Percentiles rank a stretch among this genome's conserved stretches.
These are phyloP conservation scores for Lactarius indigo DNA, from an alignment of 768 basidiomycete genomes.

Conservation along the genomic window DNA sequence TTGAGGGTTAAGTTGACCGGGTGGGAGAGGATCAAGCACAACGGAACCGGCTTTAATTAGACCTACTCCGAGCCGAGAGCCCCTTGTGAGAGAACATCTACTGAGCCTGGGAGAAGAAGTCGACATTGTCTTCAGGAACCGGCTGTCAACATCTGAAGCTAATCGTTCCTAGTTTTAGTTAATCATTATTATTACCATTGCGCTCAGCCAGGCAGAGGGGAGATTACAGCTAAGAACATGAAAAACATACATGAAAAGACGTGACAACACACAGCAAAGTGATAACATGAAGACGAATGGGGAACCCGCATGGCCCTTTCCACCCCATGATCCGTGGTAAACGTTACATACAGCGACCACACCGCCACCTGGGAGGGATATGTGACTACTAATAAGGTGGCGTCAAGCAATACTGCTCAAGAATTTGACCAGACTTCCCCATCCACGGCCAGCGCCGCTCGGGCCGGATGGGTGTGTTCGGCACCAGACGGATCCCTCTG, in stretches of 20 bases:
- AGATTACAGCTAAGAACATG: background rate
- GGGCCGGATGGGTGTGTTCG: conserved; percentile 69
- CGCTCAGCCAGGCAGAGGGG: conserved; percentile 28
- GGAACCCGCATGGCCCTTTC: background rate
- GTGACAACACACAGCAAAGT: background rate
- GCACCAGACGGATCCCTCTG: conserved; percentile 60
- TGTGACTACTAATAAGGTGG: background rate
- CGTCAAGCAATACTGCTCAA: conserved; percentile 41
- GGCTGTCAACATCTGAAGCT: background rate
- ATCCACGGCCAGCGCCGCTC: conserved; percentile 81
- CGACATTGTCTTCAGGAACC: background rate
- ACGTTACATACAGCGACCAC: background rate
- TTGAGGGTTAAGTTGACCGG: conserved; percentile 4
- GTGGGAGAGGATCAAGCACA: background rate
- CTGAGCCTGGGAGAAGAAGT: background rate
- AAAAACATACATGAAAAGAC: background rate
- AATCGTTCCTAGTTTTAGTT: background rate
- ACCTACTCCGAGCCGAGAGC: background rate
- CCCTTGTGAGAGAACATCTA: background rate
- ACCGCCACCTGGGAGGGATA: background rate
- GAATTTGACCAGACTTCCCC: conserved; percentile 68
- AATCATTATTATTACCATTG: background rate
- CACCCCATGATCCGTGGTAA: background rate
- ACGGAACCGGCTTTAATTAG: background rate
- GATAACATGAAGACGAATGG: background rate